Conservation (phyloP, 805 yeast species). For the Saturnispora serradocipensis region DNA sequence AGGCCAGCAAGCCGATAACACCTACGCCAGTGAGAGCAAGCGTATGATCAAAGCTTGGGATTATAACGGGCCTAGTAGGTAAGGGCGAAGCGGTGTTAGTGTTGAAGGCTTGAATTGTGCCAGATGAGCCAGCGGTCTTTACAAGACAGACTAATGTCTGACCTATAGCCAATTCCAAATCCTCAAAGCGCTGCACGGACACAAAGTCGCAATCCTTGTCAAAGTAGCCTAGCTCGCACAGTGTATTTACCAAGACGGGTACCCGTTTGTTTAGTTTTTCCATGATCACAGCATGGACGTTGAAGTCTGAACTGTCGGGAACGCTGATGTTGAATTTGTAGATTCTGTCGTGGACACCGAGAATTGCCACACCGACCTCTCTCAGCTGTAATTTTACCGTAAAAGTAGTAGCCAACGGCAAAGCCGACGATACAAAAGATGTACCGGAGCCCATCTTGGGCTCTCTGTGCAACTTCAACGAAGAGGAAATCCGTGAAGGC, state of each 20-base stretch:
- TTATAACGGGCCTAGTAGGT: not conserved
- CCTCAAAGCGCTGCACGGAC: conserved; percentile 27
- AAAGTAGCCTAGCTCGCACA: conserved; percentile 28
- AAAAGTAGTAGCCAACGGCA: not conserved
- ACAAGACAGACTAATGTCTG: not conserved
- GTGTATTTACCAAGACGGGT: not conserved
- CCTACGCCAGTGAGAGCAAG: not conserved
- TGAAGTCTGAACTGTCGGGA: conserved; percentile 4
- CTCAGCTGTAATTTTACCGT: conserved; percentile 14
- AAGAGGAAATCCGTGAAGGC: not conserved
- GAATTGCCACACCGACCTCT: conserved; percentile 13
- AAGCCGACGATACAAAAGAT: not conserved
- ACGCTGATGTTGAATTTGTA: conserved; percentile 19
- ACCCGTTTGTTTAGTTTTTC: conserved; percentile 9
- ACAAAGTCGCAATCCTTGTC: conserved; percentile 33
- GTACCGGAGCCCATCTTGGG: not conserved
- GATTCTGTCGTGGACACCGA: conserved; percentile 17
- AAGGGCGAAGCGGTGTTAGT: not conserved
- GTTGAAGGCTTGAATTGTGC: not conserved
- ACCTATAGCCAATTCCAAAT: conserved; percentile 24
- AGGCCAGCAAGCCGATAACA: not conserved
- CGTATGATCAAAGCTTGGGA: not conserved
- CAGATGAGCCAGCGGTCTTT: not conserved
- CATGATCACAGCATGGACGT: conserved; percentile 9
- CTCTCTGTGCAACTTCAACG: not conserved